Conservation (phyloP, 192 early-diverging fungal genomes). For the Chytriomyces sp. region DNA sequence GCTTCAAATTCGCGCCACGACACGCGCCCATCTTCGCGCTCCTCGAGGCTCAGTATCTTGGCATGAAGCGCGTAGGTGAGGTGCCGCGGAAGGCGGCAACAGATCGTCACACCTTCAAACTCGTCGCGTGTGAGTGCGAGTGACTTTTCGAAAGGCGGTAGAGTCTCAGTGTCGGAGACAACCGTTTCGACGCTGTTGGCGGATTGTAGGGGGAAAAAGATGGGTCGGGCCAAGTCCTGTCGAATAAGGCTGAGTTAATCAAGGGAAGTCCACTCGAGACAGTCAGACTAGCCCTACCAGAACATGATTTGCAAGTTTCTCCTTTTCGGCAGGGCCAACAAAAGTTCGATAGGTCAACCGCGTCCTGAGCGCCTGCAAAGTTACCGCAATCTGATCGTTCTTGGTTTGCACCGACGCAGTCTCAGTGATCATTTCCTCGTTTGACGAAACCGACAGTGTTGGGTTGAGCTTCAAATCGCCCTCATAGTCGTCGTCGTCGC, state of each 20-base stretch:
- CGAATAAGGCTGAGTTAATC: not conserved
- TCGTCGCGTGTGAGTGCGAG: not conserved
- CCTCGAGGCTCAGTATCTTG: not conserved
- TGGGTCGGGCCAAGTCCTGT: slow-evolving; percentile 20
- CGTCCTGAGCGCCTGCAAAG: slow-evolving; percentile 13
- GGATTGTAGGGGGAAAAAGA: slow-evolving; percentile 12
- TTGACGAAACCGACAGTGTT: not conserved
- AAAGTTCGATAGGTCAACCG: slow-evolving; percentile 9
- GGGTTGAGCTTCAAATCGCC: too few relatives aligned
- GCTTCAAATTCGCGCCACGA: slow-evolving; percentile 24
- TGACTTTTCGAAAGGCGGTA: not conserved
- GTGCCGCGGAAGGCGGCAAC: slow-evolving; percentile 19
- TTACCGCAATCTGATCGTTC: slow-evolving; percentile 1
- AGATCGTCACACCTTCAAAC: slow-evolving; percentile 23
- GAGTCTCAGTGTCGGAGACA: not conserved
- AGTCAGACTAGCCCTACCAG: not conserved
- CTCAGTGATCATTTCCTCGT: not conserved
- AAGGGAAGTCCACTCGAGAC: not conserved
- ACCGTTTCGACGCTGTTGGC: not conserved
- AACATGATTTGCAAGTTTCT: slow-evolving; percentile 26
- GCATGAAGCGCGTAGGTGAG: slow-evolving; percentile 14
- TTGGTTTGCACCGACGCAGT: slow-evolving; percentile 16
- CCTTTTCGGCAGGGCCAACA: slow-evolving; percentile 13
- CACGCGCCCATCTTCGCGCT: not conserved
- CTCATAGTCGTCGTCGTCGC: too few relatives aligned